Conservation (phyloP, 2,329 filamentous ascomycete genomes). For the Raffaelea ambrosiae region DNA sequence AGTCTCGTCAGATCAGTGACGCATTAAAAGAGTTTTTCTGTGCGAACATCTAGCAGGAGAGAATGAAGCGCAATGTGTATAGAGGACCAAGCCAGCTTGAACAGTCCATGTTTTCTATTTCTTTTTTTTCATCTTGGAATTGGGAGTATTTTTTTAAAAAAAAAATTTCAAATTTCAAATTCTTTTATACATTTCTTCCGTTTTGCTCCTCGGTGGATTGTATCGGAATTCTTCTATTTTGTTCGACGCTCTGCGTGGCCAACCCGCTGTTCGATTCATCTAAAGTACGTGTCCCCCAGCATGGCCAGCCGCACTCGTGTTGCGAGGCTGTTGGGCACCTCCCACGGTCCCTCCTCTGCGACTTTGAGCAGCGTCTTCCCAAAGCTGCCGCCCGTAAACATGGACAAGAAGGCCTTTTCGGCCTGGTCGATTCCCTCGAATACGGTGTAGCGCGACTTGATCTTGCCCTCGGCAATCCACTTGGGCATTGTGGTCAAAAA, state of each 20-base stretch:
- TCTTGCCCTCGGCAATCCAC: slow-evolving; percentile 66
- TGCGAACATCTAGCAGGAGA: no score
- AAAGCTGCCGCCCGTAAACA: slow-evolving; percentile 72
- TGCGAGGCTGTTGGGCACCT: no score
- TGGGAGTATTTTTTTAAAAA: not conserved
- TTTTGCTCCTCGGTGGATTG: no score
- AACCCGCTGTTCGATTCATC: no score
- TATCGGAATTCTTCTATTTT: no score
- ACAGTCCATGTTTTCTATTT: no score
- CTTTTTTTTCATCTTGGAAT: no score
- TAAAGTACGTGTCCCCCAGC: no score
- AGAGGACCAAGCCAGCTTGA: no score
- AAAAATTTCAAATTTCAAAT: not conserved
- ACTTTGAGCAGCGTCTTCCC: slow-evolving; percentile 73
- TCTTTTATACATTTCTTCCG: not conserved
- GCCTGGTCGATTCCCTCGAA: slow-evolving; percentile 72
- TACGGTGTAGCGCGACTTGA: slow-evolving; percentile 61
- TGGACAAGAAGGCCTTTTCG: slow-evolving; percentile 61
- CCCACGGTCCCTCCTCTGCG: slow-evolving; percentile 1
- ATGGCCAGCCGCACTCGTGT: no score
- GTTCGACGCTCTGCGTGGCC: no score
- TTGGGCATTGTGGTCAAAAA: slow-evolving; percentile 67
- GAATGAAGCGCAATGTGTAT: no score
- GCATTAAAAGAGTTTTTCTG: slow-evolving; percentile 25
- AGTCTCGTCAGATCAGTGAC: slow-evolving; percentile 19